Percentiles rank a stretch among this genome's conserved stretches.
Conservation (phyloP, 148 eudicot species). For the Vaccinium myrtillus region DNA sequence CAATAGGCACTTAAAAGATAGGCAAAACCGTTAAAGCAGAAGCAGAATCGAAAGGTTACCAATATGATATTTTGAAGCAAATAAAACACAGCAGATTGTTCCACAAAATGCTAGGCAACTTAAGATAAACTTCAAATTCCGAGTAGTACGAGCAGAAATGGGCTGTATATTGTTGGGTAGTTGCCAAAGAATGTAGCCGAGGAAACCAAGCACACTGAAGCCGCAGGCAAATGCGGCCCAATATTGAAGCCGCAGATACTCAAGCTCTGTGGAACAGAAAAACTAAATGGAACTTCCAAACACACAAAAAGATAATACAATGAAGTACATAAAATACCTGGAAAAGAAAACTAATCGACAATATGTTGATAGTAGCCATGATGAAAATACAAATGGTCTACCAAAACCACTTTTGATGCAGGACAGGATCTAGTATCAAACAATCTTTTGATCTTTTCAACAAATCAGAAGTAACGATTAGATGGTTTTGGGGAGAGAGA, state of each 20-base stretch:
- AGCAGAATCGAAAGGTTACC: slow-evolving; percentile 35
- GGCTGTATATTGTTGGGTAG: slow-evolving; percentile 24
- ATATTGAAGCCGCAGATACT: slow-evolving; percentile 54
- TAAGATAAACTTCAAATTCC: slow-evolving; percentile 33
- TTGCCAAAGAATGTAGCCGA: slow-evolving; percentile 32
- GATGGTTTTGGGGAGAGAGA: no score
- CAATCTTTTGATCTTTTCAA: neutral
- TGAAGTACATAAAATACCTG: neutral
- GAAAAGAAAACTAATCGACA: neutral
- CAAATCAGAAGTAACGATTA: neutral
- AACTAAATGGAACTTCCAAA: slow-evolving; percentile 7
- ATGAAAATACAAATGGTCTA: neutral
- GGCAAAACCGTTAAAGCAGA: neutral
- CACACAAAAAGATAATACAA: neutral
- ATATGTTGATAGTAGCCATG: neutral
- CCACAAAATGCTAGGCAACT: slow-evolving; percentile 31
- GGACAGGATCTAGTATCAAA: neutral
- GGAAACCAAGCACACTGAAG: slow-evolving; percentile 56
- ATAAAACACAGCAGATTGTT: slow-evolving; percentile 34
- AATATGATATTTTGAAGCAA: slow-evolving; percentile 29
- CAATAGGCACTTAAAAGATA: neutral
- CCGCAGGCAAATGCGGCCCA: slow-evolving; percentile 68
- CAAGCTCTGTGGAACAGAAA: slow-evolving; percentile 49
- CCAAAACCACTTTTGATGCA: slow-evolving; percentile 7
- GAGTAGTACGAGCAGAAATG: slow-evolving; percentile 1